Base-by-base conservation (phyloP, 2,329 filamentous ascomycete species). In the Rhinocladiella similis region DNA sequence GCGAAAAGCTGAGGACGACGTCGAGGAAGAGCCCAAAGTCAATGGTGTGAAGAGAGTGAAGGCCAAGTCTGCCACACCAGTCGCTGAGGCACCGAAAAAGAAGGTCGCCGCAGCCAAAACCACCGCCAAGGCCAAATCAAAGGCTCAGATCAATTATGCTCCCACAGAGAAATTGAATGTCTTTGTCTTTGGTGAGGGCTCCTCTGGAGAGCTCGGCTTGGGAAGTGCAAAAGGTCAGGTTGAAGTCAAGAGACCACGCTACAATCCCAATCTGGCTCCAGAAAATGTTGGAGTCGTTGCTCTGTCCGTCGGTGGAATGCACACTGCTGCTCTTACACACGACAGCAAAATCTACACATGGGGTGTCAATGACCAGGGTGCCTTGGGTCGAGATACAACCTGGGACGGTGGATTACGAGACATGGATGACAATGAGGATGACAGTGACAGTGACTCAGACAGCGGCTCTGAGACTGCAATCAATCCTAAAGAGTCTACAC, bases 311-410 rank as follows among this genome's bases (percentile, higher is more conserved):
- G 50, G 86, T 58, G 89, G 89, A 51, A 91, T 93, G 87, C 90
- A 95, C 73, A 83, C 80, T 48, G 80, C 87, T 52, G 89, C 86
- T 5, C 75, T 94, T 46, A 93, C 90, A 43, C 80, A 84, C 58
- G 87, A 92, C 70, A 90, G 91, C 76, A 85, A 83, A 73, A 88
- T 94, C 63, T 74, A 91, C 52, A 92, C 89, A n/a, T 95, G 90
- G 90, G 90, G 90, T 51, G 89, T 93, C 64, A 94, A 94, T 69
- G 89, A 93, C 68, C 84, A 91, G 66, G 86, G 87, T 60, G 88
- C 90, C 6, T 80, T 94, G 18, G 90, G 89, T 42, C 81, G 90
- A 66, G 83, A 89, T 68, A 91, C 88, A 3, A 76, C 75, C 10
- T 86, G 83, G 78, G 66, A 67, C 9, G 67, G 67, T 39, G 67